These are phyloP conservation scores for Pneumocystis wakefieldiae DNA, from an alignment of 1,139 yeast species.

Conservation along the genomic window DNA sequence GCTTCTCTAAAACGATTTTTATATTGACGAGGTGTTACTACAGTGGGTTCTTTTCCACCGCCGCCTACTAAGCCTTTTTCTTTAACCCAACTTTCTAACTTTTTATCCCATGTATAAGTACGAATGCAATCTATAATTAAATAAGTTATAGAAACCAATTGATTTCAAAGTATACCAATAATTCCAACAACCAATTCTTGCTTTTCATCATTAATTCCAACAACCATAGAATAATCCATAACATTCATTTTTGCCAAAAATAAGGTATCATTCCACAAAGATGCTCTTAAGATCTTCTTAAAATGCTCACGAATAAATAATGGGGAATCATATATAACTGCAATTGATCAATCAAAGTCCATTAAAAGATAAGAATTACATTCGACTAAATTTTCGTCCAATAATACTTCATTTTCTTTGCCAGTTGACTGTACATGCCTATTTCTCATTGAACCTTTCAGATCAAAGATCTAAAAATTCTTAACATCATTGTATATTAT, in stretches of 20 bases:
- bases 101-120: constrained; percentile 97
- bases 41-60: constrained; percentile 88
- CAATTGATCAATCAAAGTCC: not conserved
- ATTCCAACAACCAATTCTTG: constrained; percentile 77
- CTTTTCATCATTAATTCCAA: constrained; percentile 68
- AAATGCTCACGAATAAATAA: constrained; percentile 87
- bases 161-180: constrained; percentile 32
- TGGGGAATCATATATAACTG: constrained; percentile 78
- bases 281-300: constrained; percentile 68
- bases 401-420: constrained; percentile 76
- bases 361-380: constrained; percentile 20
- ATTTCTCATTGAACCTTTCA: constrained; percentile 96
- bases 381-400: constrained; percentile 97
- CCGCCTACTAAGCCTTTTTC: constrained; percentile 77
- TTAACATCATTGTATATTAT: not conserved
- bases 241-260: constrained; percentile 95
- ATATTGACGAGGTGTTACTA: constrained; percentile 90
- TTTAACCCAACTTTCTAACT: constrained; percentile 96
- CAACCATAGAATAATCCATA: constrained; percentile 92
- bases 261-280: constrained; percentile 86
- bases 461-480: constrained; percentile 48
- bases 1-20: constrained; percentile 90
- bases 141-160: constrained; percentile 1
- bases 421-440: constrained; percentile 96
- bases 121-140: constrained; percentile 48